Conservation (phyloP, 805 yeast species). For the Pichia pseudocactophila region DNA sequence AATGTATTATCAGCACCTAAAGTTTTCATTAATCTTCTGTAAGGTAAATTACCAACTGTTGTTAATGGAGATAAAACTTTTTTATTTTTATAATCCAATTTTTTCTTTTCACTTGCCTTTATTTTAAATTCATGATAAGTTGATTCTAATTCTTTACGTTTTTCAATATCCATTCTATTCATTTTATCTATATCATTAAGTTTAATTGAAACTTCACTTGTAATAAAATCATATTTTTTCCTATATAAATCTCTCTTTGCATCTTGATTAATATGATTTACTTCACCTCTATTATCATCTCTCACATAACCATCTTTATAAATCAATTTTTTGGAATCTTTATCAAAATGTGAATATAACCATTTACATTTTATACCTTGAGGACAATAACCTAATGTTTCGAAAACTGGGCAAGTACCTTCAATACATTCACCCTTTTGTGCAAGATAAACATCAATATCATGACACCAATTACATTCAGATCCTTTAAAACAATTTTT, state of each 20-base stretch:
- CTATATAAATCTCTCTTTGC: slow-evolving; percentile 44
- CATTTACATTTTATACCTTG: slow-evolving; percentile 90
- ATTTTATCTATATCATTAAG: slow-evolving; percentile 37
- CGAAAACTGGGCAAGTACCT: slow-evolving; percentile 78
- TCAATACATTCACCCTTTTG: slow-evolving; percentile 64
- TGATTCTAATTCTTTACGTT: slow-evolving; percentile 30
- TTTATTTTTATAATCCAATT: slow-evolving; percentile 55
- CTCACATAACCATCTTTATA: slow-evolving; percentile 33
- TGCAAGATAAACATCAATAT: slow-evolving; percentile 52
- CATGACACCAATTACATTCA: slow-evolving; percentile 74
- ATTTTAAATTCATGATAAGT: slow-evolving; percentile 71
- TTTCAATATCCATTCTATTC: slow-evolving; percentile 24
- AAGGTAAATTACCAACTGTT: slow-evolving; percentile 95
- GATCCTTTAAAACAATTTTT: slow-evolving; percentile 55
- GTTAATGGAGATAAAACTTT: slow-evolving; percentile 93
- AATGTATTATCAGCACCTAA: slow-evolving; percentile 91
- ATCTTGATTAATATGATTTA: slow-evolving; percentile 49
- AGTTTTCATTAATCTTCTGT: slow-evolving; percentile 82
- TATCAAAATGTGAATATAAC: slow-evolving; percentile 60
- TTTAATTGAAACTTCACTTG: slow-evolving; percentile 48
- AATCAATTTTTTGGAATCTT: slow-evolving; percentile 35
- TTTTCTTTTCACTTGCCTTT: slow-evolving; percentile 74
- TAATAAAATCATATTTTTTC: slow-evolving; percentile 50
- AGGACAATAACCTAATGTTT: slow-evolving; percentile 82
- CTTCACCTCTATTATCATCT: slow-evolving; percentile 35